Conservation (phyloP, 352 stramenopile species). For the Phytopythium sindhum region DNA sequence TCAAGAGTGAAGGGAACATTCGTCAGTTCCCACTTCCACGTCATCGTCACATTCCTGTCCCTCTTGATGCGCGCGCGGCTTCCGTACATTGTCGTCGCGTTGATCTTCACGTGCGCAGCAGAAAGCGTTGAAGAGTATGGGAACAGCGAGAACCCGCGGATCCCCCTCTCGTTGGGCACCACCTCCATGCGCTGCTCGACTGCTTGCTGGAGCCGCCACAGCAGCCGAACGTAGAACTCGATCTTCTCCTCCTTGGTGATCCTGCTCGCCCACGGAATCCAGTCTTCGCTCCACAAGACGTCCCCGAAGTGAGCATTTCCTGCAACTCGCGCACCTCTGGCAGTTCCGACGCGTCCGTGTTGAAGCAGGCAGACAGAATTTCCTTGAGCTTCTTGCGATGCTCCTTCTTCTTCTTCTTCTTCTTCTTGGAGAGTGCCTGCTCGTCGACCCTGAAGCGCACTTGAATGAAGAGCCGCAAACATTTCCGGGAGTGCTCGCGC, state of each 20-base stretch:
- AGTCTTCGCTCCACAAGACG: conserved; percentile 11
- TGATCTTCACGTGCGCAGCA: too few species aligned
- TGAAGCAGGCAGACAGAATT: conserved; percentile 10
- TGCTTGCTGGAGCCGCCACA: conserved; percentile 12
- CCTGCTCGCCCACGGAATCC: conserved; percentile 11
- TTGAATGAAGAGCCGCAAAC: neutral
- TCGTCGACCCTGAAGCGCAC: too few species aligned
- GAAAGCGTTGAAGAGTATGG: conserved; percentile 9
- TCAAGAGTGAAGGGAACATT: neutral
- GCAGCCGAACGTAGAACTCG: too few species aligned
- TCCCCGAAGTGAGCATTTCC: conserved; percentile 1
- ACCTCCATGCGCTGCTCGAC: conserved; percentile 9
- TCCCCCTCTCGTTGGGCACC: conserved; percentile 2
- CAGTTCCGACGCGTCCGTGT: neutral
- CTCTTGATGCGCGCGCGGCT: too few species aligned
- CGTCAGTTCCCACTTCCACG: neutral
- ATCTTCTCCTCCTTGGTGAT: conserved; percentile 14
- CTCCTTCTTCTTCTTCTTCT: too few species aligned
- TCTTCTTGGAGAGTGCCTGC: too few species aligned
- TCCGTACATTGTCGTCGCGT: too few species aligned
- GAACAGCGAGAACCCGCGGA: conserved; percentile 15
- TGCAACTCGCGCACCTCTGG: conserved; percentile 4
- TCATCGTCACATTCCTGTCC: neutral
- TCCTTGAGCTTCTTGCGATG: conserved; percentile 10
- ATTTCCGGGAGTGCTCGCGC: conserved; percentile 4